These are phyloP conservation scores for Sclerotinia trifoliorum DNA, from an alignment of 2,329 filamentous ascomycete species.

Conservation along the genomic window DNA sequence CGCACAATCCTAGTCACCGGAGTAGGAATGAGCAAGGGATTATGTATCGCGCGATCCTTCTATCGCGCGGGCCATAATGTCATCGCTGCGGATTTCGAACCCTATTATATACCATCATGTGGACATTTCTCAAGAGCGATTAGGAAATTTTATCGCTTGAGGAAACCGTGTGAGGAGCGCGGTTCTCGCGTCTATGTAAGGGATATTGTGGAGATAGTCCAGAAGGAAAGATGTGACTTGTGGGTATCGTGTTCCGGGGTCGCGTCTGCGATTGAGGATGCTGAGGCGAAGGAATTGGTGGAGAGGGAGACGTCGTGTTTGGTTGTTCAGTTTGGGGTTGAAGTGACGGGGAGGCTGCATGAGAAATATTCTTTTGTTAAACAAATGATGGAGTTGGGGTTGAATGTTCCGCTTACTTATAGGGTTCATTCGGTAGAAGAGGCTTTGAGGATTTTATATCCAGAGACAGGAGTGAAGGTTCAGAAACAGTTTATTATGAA, in stretches of 20 bases:
- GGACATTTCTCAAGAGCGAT: slow-evolving; percentile 60
- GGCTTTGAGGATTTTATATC: slow-evolving; percentile 52
- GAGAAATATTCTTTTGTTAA: slow-evolving; percentile 65
- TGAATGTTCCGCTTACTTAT: slow-evolving; percentile 54
- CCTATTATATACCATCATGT: slow-evolving; percentile 46
- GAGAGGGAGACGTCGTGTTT: slow-evolving; percentile 57
- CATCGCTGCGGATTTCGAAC: slow-evolving; percentile 66
- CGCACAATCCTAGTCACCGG: slow-evolving; percentile 67
- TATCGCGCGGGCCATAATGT: slow-evolving; percentile 65
- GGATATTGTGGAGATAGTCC: slow-evolving; percentile 57
- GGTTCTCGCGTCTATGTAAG: slow-evolving; percentile 52
- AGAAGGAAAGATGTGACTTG: slow-evolving; percentile 61
- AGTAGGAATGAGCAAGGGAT: slow-evolving; percentile 69
- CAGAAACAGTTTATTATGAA: slow-evolving; percentile 14
- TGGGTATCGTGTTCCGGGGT: slow-evolving; percentile 62
- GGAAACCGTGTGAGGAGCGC: background rate
- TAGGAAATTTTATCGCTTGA: slow-evolving; percentile 52
- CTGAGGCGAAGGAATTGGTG: slow-evolving; percentile 59
- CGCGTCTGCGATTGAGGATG: slow-evolving; percentile 59
- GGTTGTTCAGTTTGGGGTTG: slow-evolving; percentile 61
- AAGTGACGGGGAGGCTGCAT: slow-evolving; percentile 53
- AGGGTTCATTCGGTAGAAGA: slow-evolving; percentile 53
- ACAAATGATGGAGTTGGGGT: slow-evolving; percentile 52
- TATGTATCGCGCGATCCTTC: slow-evolving; percentile 64
- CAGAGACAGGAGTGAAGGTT: slow-evolving; percentile 28